These are phyloP conservation scores for Phoma sp. DNA, from an alignment of 2,329 filamentous ascomycete genomes.

Conservation along the genomic window DNA sequence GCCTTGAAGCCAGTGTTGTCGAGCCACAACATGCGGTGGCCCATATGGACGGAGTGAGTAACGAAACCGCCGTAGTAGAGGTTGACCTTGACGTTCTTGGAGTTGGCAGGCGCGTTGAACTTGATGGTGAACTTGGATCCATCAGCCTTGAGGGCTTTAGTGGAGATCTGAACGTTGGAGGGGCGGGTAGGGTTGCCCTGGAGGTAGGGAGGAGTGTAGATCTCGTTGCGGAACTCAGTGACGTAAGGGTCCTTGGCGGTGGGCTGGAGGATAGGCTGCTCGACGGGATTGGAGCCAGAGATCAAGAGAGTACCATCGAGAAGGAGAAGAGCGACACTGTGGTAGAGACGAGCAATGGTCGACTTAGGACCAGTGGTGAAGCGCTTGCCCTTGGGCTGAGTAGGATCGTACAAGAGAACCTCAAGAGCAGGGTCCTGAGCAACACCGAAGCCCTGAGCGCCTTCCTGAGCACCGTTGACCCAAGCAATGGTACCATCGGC, in stretches of 20 bases:
- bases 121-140: constrained; percentile 54
- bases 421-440: constrained; percentile 60
- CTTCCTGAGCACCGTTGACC: constrained; percentile 64
- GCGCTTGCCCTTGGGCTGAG: constrained; percentile 57
- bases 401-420: constrained; percentile 64
- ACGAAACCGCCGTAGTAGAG: constrained; percentile 67
- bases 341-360: constrained; percentile 60
- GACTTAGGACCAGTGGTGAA: constrained; percentile 56
- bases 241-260: constrained; percentile 56
- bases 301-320: constrained; percentile 66
- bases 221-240: constrained; percentile 68
- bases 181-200: constrained; percentile 60
- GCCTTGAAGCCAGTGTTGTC: constrained; percentile 57
- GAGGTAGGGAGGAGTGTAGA: constrained; percentile 66
- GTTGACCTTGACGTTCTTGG: constrained; percentile 55
- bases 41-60: constrained; percentile 67
- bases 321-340: constrained; percentile 65
- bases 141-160: constrained; percentile 52
- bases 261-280: constrained; percentile 60
- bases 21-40: constrained; percentile 62
- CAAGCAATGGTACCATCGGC: constrained; percentile 68
- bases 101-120: constrained; percentile 54
- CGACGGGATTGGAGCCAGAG: constrained; percentile 65
- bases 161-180: constrained; percentile 54
- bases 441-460: constrained; percentile 66